A percentile compares a stretch with the other conserved stretches of the same genome.
Conservation (phyloP, 805 yeast species). For the Yamadazyma sp. region DNA sequence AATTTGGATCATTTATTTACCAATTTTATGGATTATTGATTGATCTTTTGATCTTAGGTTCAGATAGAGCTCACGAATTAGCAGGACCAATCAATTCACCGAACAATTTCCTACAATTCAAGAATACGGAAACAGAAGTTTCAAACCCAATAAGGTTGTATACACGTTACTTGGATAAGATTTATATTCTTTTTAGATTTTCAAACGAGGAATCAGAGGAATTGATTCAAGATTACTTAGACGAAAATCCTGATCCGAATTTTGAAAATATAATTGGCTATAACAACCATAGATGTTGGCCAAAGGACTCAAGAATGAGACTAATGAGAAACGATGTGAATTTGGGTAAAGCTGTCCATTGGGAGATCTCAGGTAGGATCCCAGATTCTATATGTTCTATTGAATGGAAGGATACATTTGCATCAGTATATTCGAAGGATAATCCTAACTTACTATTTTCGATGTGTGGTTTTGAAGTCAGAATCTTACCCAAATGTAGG, state of each 20-base stretch:
- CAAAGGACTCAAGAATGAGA: constrained; percentile 86
- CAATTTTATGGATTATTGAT: constrained; percentile 87
- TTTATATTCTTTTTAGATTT: constrained; percentile 78
- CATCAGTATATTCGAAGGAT: constrained; percentile 86
- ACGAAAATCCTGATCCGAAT: constrained; percentile 91
- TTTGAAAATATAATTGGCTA: constrained; percentile 83
- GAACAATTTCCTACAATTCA: constrained; percentile 74
- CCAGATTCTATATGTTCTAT: constrained; percentile 73
- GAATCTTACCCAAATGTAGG: constrained; percentile 77
- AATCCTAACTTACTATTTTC: constrained; percentile 86
- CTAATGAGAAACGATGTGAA: constrained; percentile 88
- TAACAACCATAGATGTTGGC: constrained; percentile 92
- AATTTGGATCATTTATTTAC: constrained; percentile 82
- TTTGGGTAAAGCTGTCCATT: constrained; percentile 84
- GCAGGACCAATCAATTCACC: constrained; percentile 78
- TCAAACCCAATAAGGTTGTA: constrained; percentile 77
- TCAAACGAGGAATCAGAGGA: constrained; percentile 70
- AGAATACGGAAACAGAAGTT: constrained; percentile 53
- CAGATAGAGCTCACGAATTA: constrained; percentile 80
- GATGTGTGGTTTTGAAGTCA: constrained; percentile 93
- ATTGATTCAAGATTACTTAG: constrained; percentile 67
- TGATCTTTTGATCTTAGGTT: constrained; percentile 79
- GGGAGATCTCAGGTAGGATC: constrained; percentile 81
- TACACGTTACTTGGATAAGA: constrained; percentile 76
- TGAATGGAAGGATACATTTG: constrained; percentile 76